Evolutionary conservation across 1,139 yeast genomes (phyloP).

Genomic region (Zhuliangozyma parablackwelliae): DNA sequence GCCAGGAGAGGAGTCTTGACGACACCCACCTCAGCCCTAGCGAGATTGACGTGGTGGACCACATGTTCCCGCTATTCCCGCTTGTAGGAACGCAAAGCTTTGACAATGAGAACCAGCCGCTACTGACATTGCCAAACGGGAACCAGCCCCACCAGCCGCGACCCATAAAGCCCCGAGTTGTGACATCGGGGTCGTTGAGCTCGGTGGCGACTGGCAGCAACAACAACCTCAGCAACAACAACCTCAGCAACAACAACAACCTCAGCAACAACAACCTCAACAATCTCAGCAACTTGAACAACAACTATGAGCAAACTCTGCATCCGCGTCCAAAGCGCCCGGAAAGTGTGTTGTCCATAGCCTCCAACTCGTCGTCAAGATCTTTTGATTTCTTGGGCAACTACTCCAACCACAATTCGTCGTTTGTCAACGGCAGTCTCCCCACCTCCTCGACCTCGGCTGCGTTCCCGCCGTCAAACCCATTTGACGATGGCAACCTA

Average conservation of each 20-base stretch:
- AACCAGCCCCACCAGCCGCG: constrained; percentile 16
- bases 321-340: constrained; percentile 37
- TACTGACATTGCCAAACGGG: constrained; percentile 18
- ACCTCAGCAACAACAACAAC: background rate
- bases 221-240: background rate
- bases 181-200: constrained; percentile 1
- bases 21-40: constrained; percentile 8
- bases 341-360: constrained; percentile 38
- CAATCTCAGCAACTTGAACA: constrained; percentile 1
- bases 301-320: constrained; percentile 7
- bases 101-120: constrained; percentile 35
- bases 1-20: background rate
- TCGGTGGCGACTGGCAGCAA: constrained; percentile 1
- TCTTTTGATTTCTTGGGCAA: constrained; percentile 12
- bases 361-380: constrained; percentile 35
- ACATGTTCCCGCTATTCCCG: constrained; percentile 50
- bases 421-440: constrained; percentile 16
- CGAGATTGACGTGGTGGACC: constrained; percentile 17
- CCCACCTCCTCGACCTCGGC: constrained; percentile 25
- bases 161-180: constrained; percentile 14
- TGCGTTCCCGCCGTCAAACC: constrained; percentile 28
- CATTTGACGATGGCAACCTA: constrained; percentile 5
- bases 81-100: constrained; percentile 45
- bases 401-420: constrained; percentile 5
- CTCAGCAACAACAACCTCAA: background rate